phyloP scores from a whole-genome alignment of 768 basidiomycete genomes.

The Tricholoma matsutake region DNA sequence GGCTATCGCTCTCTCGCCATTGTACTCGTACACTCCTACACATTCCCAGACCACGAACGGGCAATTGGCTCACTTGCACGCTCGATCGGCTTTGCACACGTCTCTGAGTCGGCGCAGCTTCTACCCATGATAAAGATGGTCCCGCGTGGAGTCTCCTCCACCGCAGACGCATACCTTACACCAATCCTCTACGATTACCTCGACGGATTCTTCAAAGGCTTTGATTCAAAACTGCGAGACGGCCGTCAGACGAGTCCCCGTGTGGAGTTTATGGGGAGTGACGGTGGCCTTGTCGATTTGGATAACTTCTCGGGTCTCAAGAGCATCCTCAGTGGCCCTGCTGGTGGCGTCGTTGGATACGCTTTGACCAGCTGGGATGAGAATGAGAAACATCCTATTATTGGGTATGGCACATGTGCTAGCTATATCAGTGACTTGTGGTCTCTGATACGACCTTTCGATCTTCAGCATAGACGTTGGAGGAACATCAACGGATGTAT shows the following conservation, averaged over 20 bases:
- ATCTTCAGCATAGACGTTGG: slow-evolving; percentile 77
- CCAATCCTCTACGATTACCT: slow-evolving; percentile 83
- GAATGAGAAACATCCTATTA: slow-evolving; percentile 66
- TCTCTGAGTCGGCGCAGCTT: slow-evolving; percentile 85
- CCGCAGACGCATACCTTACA: slow-evolving; percentile 94
- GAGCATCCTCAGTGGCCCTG: slow-evolving; percentile 90
- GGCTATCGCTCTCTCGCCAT: slow-evolving; percentile 90
- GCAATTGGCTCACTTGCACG: slow-evolving; percentile 70
- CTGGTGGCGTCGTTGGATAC: slow-evolving; percentile 95
- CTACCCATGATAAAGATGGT: slow-evolving; percentile 96
- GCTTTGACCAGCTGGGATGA: slow-evolving; percentile 90
- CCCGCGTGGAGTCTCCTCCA: slow-evolving; percentile 86
- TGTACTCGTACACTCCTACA: slow-evolving; percentile 89
- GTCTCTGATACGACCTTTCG: not conserved
- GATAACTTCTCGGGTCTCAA: slow-evolving; percentile 89
- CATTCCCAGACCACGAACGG: slow-evolving; percentile 83
- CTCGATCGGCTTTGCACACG: slow-evolving; percentile 82
- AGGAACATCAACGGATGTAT: slow-evolving; percentile 94
- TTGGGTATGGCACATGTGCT: slow-evolving; percentile 55
- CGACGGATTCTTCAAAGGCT: slow-evolving; percentile 88
- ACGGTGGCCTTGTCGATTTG: slow-evolving; percentile 80
- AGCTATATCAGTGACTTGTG: not conserved
- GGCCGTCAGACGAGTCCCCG: slow-evolving; percentile 57
- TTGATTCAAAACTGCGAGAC: slow-evolving; percentile 70
- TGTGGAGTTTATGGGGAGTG: slow-evolving; percentile 96